These are phyloP conservation scores for Phytophthora multivora DNA, from an alignment of 352 stramenopile species.

Conservation along the genomic window DNA sequence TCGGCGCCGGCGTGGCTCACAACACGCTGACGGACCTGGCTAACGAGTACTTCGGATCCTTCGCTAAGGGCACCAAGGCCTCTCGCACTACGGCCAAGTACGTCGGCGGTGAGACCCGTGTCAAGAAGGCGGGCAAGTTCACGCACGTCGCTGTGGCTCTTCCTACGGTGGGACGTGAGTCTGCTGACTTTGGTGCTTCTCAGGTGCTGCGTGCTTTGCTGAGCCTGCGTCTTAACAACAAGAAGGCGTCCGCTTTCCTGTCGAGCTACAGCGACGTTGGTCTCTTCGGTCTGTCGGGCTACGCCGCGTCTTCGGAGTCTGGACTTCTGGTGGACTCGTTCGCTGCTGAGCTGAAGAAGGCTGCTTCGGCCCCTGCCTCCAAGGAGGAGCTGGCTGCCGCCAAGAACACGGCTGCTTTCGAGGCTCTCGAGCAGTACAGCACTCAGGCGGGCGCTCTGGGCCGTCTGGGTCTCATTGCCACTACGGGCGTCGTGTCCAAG, in stretches of 20 bases:
- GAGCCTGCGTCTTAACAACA: constrained; percentile 60
- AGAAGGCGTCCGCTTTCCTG: constrained; percentile 65
- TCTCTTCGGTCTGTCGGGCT: constrained; percentile 68
- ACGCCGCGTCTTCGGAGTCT: constrained; percentile 54
- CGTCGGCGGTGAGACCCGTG: constrained; percentile 78
- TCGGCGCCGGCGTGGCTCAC: constrained; percentile 72
- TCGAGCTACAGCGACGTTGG: constrained; percentile 66
- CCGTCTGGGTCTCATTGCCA: constrained; percentile 48
- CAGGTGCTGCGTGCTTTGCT: constrained; percentile 79
- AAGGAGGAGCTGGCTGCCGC: constrained; percentile 76
- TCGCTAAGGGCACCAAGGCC: constrained; percentile 39
- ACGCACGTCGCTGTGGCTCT: constrained; percentile 83
- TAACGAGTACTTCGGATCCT: constrained; percentile 63
- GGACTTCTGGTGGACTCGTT: constrained; percentile 74
- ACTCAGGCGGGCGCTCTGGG: constrained; percentile 50
- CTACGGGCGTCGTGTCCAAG: constrained; percentile 42
- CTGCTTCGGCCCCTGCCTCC: constrained; percentile 57
- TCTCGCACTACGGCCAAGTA: constrained; percentile 52
- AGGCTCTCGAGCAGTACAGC: constrained; percentile 42
- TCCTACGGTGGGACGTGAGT: constrained; percentile 50
- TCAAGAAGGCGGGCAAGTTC: constrained; percentile 63
- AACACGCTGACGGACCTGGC: constrained; percentile 61
- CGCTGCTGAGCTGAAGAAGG: constrained; percentile 76
- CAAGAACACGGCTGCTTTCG: constrained; percentile 65
- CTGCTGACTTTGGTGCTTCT: constrained; percentile 50